Percentiles rank a stretch among this genome's conserved stretches.
These are phyloP conservation scores for Sclerotinia nivalis DNA, from an alignment of 2,329 filamentous ascomycete species.

Conservation along the genomic window DNA sequence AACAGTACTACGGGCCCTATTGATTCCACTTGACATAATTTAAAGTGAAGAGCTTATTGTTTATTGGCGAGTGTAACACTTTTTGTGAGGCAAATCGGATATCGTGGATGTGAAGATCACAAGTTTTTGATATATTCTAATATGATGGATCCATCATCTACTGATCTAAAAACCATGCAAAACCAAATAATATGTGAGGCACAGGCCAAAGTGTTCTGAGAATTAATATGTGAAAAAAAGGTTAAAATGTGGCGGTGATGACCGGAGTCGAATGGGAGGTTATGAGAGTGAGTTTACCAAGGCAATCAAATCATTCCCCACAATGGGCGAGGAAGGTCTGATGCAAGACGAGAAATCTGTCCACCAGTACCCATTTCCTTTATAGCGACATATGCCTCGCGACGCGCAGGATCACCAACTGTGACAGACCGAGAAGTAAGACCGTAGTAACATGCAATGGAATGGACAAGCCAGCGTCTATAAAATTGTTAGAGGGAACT, in stretches of 20 bases:
- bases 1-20: background rate
- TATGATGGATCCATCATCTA: background rate
- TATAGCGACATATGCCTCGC: constrained; percentile 82
- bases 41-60: background rate
- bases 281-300: background rate
- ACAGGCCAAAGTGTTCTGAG: background rate
- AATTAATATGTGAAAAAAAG: background rate
- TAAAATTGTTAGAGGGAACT: constrained; percentile 27
- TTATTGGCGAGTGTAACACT: background rate
- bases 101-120: background rate
- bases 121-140: constrained; percentile 1
- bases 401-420: constrained; percentile 66
- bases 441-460: constrained; percentile 88
- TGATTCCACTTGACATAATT: background rate
- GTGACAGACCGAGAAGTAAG: constrained; percentile 80
- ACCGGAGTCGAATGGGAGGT: background rate
- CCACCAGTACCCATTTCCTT: constrained; percentile 47
- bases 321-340: constrained; percentile 59
- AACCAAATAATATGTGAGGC: background rate
- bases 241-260: background rate
- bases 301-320: constrained; percentile 49
- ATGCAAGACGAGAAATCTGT: constrained; percentile 28
- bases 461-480: constrained; percentile 90
- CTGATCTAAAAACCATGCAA: constrained; percentile 13
- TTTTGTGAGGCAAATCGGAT: background rate